Evolutionary conservation across 345 rosid species (phyloP).

Genomic region (Pistacia integerrima): DNA sequence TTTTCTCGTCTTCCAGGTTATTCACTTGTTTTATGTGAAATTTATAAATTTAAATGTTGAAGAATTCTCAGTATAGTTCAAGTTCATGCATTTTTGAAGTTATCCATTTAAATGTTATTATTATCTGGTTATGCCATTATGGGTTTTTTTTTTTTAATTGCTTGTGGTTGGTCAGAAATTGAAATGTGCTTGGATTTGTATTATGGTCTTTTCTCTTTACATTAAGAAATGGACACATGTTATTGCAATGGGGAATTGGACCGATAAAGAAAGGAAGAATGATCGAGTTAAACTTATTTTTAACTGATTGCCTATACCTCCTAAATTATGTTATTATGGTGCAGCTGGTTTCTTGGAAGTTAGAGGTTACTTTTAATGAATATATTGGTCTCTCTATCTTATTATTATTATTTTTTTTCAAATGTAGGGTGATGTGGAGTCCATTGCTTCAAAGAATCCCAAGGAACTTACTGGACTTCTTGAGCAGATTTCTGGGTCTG

Average conservation of each 20-base stretch:
- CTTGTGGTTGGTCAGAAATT: not conserved
- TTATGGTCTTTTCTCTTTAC: not conserved
- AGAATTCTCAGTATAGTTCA: not conserved
- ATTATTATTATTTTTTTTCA: not conserved
- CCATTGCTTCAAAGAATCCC: conserved; percentile 95
- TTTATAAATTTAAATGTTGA: not conserved
- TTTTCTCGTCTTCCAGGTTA: conserved; percentile 95
- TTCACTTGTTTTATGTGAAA: conserved; percentile 5
- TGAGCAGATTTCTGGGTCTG: conserved; percentile 97
- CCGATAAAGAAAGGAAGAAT: not conserved
- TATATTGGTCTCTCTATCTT: not conserved
- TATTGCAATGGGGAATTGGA: not conserved
- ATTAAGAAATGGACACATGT: not conserved
- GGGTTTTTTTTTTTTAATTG: not conserved
- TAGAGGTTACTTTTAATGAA: not conserved
- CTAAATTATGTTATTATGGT: not conserved
- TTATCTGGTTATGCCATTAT: too few species aligned
- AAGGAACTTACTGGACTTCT: conserved; percentile 87
- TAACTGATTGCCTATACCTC: not conserved
- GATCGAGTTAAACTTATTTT: not conserved
- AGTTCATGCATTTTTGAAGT: not conserved
- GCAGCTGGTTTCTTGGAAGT: conserved; percentile 7
- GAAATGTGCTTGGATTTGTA: not conserved
- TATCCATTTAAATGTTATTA: not conserved
- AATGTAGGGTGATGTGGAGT: conserved; percentile 95